phyloP scores from a whole-genome alignment of 805 yeast species.

The Yamadazyma endophytica region DNA sequence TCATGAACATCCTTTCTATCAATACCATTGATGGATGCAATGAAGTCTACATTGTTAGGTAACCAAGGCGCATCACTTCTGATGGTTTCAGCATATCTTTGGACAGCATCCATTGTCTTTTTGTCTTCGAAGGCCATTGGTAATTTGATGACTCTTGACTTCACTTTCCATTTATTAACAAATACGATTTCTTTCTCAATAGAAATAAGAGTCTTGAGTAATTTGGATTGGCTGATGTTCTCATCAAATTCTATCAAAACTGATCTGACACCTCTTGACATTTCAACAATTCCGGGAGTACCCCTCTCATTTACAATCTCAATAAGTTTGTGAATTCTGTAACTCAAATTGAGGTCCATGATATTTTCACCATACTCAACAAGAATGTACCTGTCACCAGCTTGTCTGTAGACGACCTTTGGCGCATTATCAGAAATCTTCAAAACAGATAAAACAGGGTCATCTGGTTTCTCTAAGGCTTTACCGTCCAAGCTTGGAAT shows the following conservation, averaged over 20 bases:
- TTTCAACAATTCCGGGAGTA: conserved; percentile 82
- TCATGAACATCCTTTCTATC: conserved; percentile 72
- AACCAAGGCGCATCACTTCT: conserved; percentile 94
- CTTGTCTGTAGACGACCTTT: conserved; percentile 83
- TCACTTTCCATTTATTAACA: conserved; percentile 79
- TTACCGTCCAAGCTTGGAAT: conserved; percentile 28
- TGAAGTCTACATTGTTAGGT: conserved; percentile 95
- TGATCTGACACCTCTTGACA: conserved; percentile 97
- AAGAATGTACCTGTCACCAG: conserved; percentile 90
- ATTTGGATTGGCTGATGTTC: conserved; percentile 53
- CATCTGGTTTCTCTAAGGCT: conserved; percentile 40
- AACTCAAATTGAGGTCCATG: conserved; percentile 80
- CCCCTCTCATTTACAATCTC: conserved; percentile 62
- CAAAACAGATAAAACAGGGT: conserved; percentile 63
- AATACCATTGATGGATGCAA: conserved; percentile 83
- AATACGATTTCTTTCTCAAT: conserved; percentile 73
- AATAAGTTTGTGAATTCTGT: conserved; percentile 80
- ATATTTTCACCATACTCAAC: conserved; percentile 90
- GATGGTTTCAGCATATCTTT: conserved; percentile 89
- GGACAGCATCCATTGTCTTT: conserved; percentile 83
- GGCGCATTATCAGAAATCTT: conserved; percentile 54
- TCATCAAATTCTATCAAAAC: conserved; percentile 85
- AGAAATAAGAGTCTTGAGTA: conserved; percentile 63
- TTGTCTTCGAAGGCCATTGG: conserved; percentile 98
- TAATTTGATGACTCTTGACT: conserved; percentile 73